Evolutionary conservation across 306 rosid species (phyloP), one percentile per base, ranked within the genome.

Genomic region (Fragaria ananassa): DNA sequence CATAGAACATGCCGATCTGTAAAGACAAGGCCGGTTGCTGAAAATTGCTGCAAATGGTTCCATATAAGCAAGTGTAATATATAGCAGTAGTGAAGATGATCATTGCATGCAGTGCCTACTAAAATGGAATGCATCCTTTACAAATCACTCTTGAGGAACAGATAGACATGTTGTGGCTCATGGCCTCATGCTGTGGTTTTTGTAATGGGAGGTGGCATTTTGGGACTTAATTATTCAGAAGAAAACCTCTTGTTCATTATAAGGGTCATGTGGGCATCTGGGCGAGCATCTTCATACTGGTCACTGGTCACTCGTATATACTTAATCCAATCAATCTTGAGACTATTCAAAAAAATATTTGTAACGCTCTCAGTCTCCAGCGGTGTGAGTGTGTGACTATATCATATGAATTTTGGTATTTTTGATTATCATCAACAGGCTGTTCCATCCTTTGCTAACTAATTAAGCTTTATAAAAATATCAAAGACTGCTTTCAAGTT

Each of bases 201-300:
- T 61, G 39, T 61, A 11, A 61, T 61, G 41, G 39, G 37, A 29
- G n/a, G 66, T 60, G 19, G 66, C 66, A 60, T 61, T 27, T 61
- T 61, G 66, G 66, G 66, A 61, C 39, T 61, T 27, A 15, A 61
- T 27, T 60, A 60, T 60, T 25, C 37, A 60, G 39, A 60, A 10
- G 65, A 60, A 12, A 60, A 12, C 19, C 18, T 34, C 39, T 60
- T 60, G 66, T 27, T 60, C 66, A 60, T 63, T 63, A 63, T 63
- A 63, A 63, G 37, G 68, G 44, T 34, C 68, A 61, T 61, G 41
- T 61, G 67, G 35, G 68, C 25, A 17, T 61, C n/a, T 61, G 67
- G 35, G 68, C 25, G 35, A 63, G 68, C 45, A 63, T 63, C 44
- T 63, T 34, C 19, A 15, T 7, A 31, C 13, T 17, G 23, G 5